Evolutionary conservation across 2,329 filamentous ascomycete species (phyloP), one percentile per base, ranked within the genome.

Genomic region (Chrysoporthe puriensis): DNA sequence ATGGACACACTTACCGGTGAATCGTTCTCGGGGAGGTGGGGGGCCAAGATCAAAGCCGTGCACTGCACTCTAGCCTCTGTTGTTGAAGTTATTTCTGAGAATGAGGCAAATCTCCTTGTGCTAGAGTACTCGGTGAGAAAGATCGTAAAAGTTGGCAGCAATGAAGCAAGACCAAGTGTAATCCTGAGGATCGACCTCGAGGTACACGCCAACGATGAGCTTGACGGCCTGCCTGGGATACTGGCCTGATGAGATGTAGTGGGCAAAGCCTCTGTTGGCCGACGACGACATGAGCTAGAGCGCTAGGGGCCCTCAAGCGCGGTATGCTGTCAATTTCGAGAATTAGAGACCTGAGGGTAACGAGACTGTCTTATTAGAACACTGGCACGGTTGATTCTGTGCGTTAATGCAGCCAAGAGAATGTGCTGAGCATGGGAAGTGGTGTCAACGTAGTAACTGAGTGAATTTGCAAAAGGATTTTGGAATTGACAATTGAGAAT

Each of bases 121-220:
- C 74, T 75, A 79, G 54, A 79, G 69, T 44, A 77, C 74, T 26
- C 66, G 62, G 46, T 73, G 71, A 3, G 73, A 62, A 2, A 59
- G 64, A 73, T 79, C 76, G 70, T 77, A 78, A 61, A 78, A 79
- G 1, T 75, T 73, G 1, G 73, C 78, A 21, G 74, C 63, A n/a
- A 78, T 66, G 14, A 79, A 69, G 64, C 74, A 76, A 56, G 73
- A 76, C 76, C 76, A 78, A 57, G 71, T 72, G 9, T 59, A 69
- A 11, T 67, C 61, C 14, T 62, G 63, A 11, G 71, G 73, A 57
- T 75, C 72, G 48, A 73, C 46, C 67, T 73, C 74, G 54, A 77
- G 57, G 57, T 74, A 65, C 56, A 65, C 74, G 71, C 71, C 73
- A 58, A 76, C 71, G 54, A 73, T 58, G 26, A 77, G 72, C 66